These are phyloP conservation scores for Hericium rajendrae DNA, from an alignment of 768 basidiomycete species.

Conservation along the genomic window DNA sequence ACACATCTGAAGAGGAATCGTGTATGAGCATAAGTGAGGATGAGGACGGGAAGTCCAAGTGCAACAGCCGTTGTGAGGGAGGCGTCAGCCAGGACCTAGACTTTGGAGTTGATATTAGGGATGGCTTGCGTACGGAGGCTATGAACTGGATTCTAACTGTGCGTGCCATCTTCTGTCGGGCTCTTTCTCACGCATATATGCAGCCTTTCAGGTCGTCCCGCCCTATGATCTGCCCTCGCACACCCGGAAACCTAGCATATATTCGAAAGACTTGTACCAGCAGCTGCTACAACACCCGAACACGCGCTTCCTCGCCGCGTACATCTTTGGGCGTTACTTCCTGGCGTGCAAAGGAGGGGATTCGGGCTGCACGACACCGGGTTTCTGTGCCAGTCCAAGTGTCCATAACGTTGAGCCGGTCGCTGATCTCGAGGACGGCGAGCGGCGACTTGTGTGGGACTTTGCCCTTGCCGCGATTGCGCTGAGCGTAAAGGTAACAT, in stretches of 20 bases:
- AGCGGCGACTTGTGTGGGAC: constrained; percentile 5
- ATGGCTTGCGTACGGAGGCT: constrained; percentile 1
- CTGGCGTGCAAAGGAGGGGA: not conserved
- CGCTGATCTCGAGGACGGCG: not conserved
- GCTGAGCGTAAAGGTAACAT: constrained; percentile 12
- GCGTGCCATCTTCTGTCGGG: not conserved
- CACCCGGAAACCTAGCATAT: not conserved
- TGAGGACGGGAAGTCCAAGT: not conserved
- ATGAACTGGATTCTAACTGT: constrained; percentile 13
- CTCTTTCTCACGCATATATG: not conserved
- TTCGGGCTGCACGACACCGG: not conserved
- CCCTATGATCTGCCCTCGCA: not conserved
- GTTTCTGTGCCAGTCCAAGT: not conserved
- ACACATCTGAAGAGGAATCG: not conserved
- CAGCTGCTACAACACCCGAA: constrained; percentile 8
- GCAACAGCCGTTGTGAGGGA: not conserved
- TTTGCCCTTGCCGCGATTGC: constrained; percentile 12
- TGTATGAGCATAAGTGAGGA: not conserved
- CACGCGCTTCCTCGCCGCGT: constrained; percentile 11
- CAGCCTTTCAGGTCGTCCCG: constrained; percentile 7
- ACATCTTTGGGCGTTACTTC: constrained; percentile 7
- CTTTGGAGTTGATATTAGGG: not conserved
- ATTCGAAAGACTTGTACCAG: constrained; percentile 5
- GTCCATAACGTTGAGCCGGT: not conserved
- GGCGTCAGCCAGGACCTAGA: not conserved